phyloP scores from a whole-genome alignment of 352 stramenopile genomes.

The Phytopythium ostracodes region DNA sequence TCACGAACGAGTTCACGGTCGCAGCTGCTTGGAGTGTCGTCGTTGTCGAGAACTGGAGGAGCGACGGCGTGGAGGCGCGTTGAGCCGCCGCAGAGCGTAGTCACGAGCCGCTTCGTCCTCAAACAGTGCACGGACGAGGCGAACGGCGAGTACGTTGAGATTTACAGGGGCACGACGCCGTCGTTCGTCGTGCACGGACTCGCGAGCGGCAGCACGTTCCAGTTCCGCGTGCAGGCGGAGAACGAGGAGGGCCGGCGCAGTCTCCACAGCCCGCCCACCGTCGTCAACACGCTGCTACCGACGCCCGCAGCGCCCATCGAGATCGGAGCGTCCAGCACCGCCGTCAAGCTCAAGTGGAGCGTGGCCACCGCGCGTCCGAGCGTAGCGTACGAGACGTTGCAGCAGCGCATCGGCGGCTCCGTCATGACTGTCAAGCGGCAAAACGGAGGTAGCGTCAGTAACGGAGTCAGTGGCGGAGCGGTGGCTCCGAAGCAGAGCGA shows the following conservation, averaged over 20 bases:
- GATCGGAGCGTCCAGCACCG: slow-evolving; percentile 10
- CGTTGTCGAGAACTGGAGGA: slow-evolving; percentile 14
- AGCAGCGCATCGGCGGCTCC: slow-evolving; percentile 16
- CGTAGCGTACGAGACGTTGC: slow-evolving; percentile 48
- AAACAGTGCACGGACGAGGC: slow-evolving; percentile 85
- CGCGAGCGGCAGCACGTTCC: slow-evolving; percentile 77
- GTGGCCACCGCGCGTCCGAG: slow-evolving; percentile 32
- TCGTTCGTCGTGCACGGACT: slow-evolving; percentile 79
- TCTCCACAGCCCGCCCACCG: slow-evolving; percentile 60
- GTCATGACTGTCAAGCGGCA: slow-evolving; percentile 16
- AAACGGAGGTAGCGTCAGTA: neutral
- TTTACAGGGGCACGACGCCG: slow-evolving; percentile 68
- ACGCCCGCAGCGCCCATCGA: slow-evolving; percentile 48
- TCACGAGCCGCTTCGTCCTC: slow-evolving; percentile 68
- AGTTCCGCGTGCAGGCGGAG: slow-evolving; percentile 84
- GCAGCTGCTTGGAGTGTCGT: slow-evolving; percentile 5
- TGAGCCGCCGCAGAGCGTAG: slow-evolving; percentile 8
- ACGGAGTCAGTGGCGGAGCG: neutral
- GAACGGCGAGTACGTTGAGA: slow-evolving; percentile 80
- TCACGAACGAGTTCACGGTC: neutral
- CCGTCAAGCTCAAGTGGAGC: slow-evolving; percentile 56
- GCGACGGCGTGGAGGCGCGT: slow-evolving; percentile 4
- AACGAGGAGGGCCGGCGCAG: slow-evolving; percentile 73
- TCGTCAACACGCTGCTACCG: slow-evolving; percentile 85
- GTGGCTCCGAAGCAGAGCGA: slow-evolving; percentile 29